These are phyloP conservation scores for Suillus brevipes DNA, from an alignment of 768 basidiomycete genomes.

Conservation along the genomic window DNA sequence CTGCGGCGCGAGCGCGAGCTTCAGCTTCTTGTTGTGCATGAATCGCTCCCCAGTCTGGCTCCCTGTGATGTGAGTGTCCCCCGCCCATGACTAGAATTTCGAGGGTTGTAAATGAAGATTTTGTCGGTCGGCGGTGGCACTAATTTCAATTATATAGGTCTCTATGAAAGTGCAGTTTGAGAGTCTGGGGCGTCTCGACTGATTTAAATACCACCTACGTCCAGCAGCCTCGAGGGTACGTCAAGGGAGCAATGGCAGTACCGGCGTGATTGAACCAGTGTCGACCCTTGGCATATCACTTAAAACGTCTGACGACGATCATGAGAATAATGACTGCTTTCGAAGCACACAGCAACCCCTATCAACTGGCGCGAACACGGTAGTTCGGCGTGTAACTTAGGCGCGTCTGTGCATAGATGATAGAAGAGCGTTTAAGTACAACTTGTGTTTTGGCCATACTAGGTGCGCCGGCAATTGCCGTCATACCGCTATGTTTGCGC, in stretches of 20 bases:
- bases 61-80: constrained; percentile 24
- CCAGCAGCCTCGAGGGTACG: neutral
- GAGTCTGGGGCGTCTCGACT: neutral
- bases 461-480: neutral
- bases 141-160: neutral
- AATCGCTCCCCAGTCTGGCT: constrained; percentile 26
- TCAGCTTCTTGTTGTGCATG: constrained; percentile 20
- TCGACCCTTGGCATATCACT: neutral
- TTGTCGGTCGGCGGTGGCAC: neutral
- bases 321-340: neutral
- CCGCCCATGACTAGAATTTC: constrained; percentile 24
- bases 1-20: constrained; percentile 5
- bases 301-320: neutral
- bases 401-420: neutral
- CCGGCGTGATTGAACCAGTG: neutral
- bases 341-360: neutral
- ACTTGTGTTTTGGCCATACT: too few species aligned
- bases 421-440: too few species aligned
- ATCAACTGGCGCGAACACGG: neutral
- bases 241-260: neutral
- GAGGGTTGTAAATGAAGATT: neutral
- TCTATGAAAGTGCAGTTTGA: neutral
- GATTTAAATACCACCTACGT: neutral
- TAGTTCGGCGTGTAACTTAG: neutral
- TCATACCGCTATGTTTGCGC: too few species aligned